Base-by-base conservation (phyloP, 768 basidiomycete species). In the Porphyrellus cyaneotinctus region DNA sequence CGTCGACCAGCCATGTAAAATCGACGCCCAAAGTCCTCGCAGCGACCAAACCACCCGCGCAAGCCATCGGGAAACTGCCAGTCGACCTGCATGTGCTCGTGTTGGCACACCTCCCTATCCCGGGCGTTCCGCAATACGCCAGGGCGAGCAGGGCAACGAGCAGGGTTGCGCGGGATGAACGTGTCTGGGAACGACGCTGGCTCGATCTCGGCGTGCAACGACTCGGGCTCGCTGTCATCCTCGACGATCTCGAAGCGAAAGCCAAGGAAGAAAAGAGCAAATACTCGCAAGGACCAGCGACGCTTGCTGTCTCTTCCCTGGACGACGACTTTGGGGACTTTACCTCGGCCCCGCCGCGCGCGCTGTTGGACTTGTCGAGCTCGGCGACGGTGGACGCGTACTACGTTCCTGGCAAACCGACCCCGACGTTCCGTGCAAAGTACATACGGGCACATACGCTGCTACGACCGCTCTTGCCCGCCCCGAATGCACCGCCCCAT, bases 271-370 rank as follows among this genome's bases (percentile, higher is more conserved):
- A 75, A 17, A 74, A 74, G 56, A 48, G 55, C 22, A 52, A 49
- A 26, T 43, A 56, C 7, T 72, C 76, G 0, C 73, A 70, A 15
- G 78, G 76, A 12, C 83, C 87, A 17, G 81, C 88, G 1, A 82
- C 80, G 2, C 78, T 87, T 26, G 61, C 77, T 11, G 82, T 85
- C 15, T 66, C 63, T 33, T 65, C 67, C 13, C 53, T 69, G 36
- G 65, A 78, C 47, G 87, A 95, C 60, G 91, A 92, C 23, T 95
- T 95, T 70, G 94, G 92, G 4, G 92, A 94, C 64, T 91, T 93
- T 64, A 79, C 87, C 1, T 73, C 77, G 0, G 77, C 78, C 60
- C 30, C 52, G n/a, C 47, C 56, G 0, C 49, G 38, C 17, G 42
- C 53, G 12, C 58, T 67, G 31, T 18, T 68, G 33, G 66, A 66